Evolutionary conservation across 345 rosid species (phyloP).

Genomic region (Boechera divaricarpa): DNA sequence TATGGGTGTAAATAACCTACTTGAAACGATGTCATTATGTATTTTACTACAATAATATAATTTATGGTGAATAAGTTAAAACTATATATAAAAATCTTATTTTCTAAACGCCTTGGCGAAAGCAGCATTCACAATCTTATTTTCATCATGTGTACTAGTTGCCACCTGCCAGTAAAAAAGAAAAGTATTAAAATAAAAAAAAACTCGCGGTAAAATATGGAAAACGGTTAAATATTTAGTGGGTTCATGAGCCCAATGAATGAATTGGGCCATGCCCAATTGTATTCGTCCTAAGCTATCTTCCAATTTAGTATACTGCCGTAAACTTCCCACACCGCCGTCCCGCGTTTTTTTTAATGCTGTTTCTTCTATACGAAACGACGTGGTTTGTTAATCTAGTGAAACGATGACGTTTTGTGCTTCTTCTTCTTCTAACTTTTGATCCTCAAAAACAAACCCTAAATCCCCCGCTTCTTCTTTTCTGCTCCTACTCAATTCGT

Average conservation of each 20-base stretch:
- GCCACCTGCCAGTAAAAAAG: too few relatives aligned
- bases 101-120: too few relatives aligned
- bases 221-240: neutral
- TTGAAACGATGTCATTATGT: too few relatives aligned
- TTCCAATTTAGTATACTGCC: neutral
- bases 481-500: neutral
- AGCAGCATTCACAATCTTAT: too few relatives aligned
- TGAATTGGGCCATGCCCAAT: neutral
- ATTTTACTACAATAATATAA: too few relatives aligned
- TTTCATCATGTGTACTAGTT: too few relatives aligned
- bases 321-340: neutral
- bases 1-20: neutral
- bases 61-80: too few relatives aligned
- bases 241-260: neutral
- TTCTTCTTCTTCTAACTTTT: neutral
- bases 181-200: neutral
- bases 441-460: neutral
- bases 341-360: neutral
- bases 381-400: neutral
- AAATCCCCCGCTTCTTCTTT: slow-evolving; percentile 1
- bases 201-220: neutral
- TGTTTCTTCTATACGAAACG: neutral
- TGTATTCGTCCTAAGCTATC: neutral
- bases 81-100: too few relatives aligned
- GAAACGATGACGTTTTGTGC: neutral